These are phyloP conservation scores for Phytophthora gonapodyides DNA, from an alignment of 352 stramenopile species.

Conservation along the genomic window DNA sequence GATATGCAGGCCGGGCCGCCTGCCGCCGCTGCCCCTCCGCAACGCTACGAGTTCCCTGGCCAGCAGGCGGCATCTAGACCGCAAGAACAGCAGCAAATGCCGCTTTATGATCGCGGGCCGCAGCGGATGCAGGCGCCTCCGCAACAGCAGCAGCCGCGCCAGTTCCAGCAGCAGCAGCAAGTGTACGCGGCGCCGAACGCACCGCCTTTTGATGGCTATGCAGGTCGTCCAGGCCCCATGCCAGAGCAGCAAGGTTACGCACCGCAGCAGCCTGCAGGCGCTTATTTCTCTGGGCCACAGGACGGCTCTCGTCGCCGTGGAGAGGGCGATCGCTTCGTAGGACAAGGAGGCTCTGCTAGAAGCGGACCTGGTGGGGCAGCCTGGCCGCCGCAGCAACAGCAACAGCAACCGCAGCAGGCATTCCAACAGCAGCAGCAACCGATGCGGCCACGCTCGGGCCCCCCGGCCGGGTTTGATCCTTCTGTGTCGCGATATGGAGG, in stretches of 20 bases:
- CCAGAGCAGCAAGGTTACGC: slow-evolving; percentile 35
- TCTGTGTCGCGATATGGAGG: slow-evolving; percentile 40
- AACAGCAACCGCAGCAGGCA: slow-evolving; percentile 18
- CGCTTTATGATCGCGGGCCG: slow-evolving; percentile 36
- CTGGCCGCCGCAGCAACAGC: slow-evolving; percentile 29
- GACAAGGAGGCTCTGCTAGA: slow-evolving; percentile 49
- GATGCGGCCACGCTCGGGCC: slow-evolving; percentile 29
- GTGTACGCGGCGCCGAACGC: slow-evolving; percentile 30
- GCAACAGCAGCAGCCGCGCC: slow-evolving; percentile 30
- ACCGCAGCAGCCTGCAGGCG: slow-evolving; percentile 23
- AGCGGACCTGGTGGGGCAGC: slow-evolving; percentile 17
- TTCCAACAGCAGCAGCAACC: slow-evolving; percentile 31
- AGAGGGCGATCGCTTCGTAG: slow-evolving; percentile 39
- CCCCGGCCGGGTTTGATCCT: slow-evolving; percentile 35
- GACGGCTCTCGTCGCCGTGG: slow-evolving; percentile 28
- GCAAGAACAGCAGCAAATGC: slow-evolving; percentile 36
- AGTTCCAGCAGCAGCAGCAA: slow-evolving; percentile 37
- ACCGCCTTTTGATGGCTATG: slow-evolving; percentile 34
- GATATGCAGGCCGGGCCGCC: slow-evolving; percentile 36
- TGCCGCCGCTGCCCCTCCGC: slow-evolving; percentile 19
- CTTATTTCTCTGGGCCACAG: slow-evolving; percentile 33
- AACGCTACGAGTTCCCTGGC: slow-evolving; percentile 43
- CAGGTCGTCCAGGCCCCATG: slow-evolving; percentile 29
- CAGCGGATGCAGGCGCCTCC: slow-evolving; percentile 31
- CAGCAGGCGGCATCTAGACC: slow-evolving; percentile 28